Conservation (phyloP, 2,329 filamentous ascomycete genomes). For the Alternaria infectoria region DNA sequence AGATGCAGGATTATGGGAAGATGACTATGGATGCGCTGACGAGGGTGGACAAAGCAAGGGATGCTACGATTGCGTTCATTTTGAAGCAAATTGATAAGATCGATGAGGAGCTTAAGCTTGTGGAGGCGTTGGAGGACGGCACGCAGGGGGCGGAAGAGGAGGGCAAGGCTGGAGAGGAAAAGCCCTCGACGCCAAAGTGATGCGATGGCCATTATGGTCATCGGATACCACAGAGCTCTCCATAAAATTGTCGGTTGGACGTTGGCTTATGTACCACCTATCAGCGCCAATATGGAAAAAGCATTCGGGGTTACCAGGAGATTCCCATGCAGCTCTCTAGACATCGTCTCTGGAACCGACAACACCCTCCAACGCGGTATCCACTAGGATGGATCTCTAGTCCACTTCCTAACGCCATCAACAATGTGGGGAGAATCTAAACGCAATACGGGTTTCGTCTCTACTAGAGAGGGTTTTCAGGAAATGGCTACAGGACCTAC, state of each 20-base stretch:
- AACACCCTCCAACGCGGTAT: neutral
- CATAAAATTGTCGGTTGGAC: neutral
- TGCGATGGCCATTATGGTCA: neutral
- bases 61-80: constrained; percentile 60
- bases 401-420: neutral
- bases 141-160: constrained; percentile 3
- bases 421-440: neutral
- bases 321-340: neutral
- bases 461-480: neutral
- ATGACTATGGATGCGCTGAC: constrained; percentile 51
- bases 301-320: neutral
- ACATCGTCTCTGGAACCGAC: neutral
- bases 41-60: constrained; percentile 57
- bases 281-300: neutral
- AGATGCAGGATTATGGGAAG: constrained; percentile 49
- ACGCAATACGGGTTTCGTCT: neutral
- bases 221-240: neutral
- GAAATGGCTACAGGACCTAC: neutral
- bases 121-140: constrained; percentile 30
- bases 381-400: neutral
- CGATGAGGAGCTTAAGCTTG: constrained; percentile 49
- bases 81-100: constrained; percentile 60
- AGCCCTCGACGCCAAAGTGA: constrained; percentile 11
- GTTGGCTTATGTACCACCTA: neutral
- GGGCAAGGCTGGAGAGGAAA: neutral